These are phyloP conservation scores for Cucumis sativus DNA, from an alignment of 306 rosid genomes.

Conservation along the genomic window DNA sequence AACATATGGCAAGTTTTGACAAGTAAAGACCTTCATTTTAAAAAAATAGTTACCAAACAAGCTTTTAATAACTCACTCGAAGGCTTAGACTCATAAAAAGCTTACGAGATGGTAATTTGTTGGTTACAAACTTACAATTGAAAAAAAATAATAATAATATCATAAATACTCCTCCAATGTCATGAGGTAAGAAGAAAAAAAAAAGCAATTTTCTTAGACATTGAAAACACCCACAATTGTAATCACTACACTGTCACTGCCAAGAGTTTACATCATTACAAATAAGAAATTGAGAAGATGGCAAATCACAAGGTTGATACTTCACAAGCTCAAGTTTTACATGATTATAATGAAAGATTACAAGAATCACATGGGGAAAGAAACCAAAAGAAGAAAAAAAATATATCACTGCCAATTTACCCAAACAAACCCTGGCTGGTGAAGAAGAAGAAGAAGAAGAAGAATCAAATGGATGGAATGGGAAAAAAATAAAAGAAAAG, in stretches of 20 bases:
- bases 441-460: slow-evolving; percentile 45
- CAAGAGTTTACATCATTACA: not conserved
- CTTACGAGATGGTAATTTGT: too few relatives aligned
- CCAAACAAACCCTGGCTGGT: slow-evolving; percentile 32
- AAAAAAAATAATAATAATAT: not conserved
- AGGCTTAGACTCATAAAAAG: too few relatives aligned
- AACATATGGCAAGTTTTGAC: too few relatives aligned
- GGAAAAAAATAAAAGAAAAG: slow-evolving; percentile 9
- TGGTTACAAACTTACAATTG: not conserved
- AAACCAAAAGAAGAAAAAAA: not conserved
- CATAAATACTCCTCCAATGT: not conserved
- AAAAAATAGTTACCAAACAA: too few relatives aligned
- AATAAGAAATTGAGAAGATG: not conserved
- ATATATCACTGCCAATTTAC: slow-evolving; percentile 16
- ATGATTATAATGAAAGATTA: not conserved
- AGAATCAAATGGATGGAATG: slow-evolving; percentile 40
- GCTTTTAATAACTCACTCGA: too few relatives aligned
- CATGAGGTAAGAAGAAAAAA: not conserved
- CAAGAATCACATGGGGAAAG: not conserved
- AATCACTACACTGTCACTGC: not conserved
- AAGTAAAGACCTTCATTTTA: too few relatives aligned
- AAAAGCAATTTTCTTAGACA: not conserved
- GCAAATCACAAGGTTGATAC: not conserved
- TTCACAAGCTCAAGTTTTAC: not conserved
- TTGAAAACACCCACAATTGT: not conserved